Base-by-base conservation (phyloP, 1,284 basidiomycete genomes). In the Papiliotrema nemorosa region DNA sequence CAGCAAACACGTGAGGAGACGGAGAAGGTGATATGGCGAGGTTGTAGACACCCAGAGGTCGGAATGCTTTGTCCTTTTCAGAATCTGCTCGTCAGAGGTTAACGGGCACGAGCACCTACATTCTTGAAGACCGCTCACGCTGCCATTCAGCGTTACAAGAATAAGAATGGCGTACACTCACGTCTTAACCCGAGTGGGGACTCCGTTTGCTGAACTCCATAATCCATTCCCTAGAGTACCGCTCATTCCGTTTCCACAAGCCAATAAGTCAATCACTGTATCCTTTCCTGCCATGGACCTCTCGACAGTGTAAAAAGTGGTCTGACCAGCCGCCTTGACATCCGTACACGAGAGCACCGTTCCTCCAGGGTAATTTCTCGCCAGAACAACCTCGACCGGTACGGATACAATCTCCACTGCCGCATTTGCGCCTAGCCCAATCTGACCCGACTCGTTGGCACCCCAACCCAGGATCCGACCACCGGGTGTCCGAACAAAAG, bases 401-500 rank as follows among this genome's bases (percentile, higher is more conserved):
- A 88, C 81, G 2, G 82, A 84, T 52, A 97, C 85, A 4, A 82
- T 81, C 42, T 88, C 83, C 48, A 88, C 75, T 5, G 81, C 80
- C 16, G 86, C 78, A 49, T 81, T 80, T 7, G 79, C 74, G 2
- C 91, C 91, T 20, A 97, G 78, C 9, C 90, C 91, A 43, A 90
- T 80, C 73, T 93, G 90, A 35, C 89, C 88, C 58, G 80, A 85
- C 57, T 87, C 84, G 68, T 93, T 93, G 1, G 87, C 87, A 42
- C 90, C 90, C 82, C 87, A 92, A 0, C 84, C 88, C n/a, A 97
- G 80, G 3, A 94, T 88, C 39, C 84, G 78, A 2, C 90, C 91
- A 6, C 78, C 77, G 3, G 76, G 63, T 5, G 89, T 85, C 49
- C 84, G 77, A 26, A 81, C 83, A 69, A 90, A 88, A 59, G 86